Base-by-base conservation (phyloP, 352 stramenopile species). In the Pilasporangium apinafurcum region DNA sequence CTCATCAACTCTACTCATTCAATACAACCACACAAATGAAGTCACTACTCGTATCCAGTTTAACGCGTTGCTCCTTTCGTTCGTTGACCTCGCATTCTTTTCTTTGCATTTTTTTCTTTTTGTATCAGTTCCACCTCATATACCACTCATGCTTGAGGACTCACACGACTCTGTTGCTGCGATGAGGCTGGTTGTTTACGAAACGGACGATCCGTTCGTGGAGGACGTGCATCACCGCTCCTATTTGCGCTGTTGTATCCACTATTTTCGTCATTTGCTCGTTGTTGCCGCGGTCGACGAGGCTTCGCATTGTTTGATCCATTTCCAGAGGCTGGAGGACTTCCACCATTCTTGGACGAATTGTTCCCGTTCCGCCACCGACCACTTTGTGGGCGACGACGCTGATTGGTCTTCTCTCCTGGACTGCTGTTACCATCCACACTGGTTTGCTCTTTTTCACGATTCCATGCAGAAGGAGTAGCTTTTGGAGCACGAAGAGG, bases 141-240 rank as follows among this genome's bases (percentile, higher is more conserved):
- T n/a, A n/a, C n/a, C 30, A 22, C n/a, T 33, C 30, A 57, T 43
- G 50, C 50, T 26, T 57, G 50, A 4, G 24, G 42, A 28, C 50
- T 57, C 29, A 43, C 50, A 24, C 51, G 50, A 29, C 36, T 36
- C 18, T 51, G 50, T 20, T 36, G 50, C 50, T 57, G 50, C 10
- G 48, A 43, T 18, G 51, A 48, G 26, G 34, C 37, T n/a, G n/a
- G n/a, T 37, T 67, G 61, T 61, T 76, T 78, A 44, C 60, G 59
- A 44, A 77, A 37, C 8, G 37, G 45, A 17, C 56, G 59, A 22
- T 77, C 66, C 8, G 59, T 43, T 21, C 64, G 69, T 32, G 60
- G 44, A 34, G 58, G 71, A 40, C 63, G 53, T 14, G 53, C 55
- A 16, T 81, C 68, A 24, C 39, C 45, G 22, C 36, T 67, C 18